Conservation (phyloP, 2,329 filamentous ascomycete species). For the Fusarium nelsonii region DNA sequence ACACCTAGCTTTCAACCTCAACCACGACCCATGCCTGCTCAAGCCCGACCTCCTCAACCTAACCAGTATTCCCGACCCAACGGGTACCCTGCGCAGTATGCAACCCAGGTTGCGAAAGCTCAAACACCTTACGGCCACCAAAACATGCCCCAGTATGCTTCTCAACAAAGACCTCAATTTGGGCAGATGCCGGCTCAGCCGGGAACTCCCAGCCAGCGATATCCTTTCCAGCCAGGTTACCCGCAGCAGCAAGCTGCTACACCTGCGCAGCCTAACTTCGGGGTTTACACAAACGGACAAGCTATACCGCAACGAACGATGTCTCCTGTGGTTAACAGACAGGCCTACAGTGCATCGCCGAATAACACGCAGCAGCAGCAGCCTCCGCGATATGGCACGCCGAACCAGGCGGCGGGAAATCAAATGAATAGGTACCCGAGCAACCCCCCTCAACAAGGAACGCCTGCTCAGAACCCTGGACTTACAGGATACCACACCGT, state of each 20-base stretch:
- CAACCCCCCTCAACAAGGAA: slow-evolving; percentile 48
- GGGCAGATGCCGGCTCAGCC: slow-evolving; percentile 57
- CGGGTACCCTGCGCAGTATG: slow-evolving; percentile 61
- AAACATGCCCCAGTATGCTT: slow-evolving; percentile 62
- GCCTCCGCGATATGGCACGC: slow-evolving; percentile 51
- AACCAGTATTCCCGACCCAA: slow-evolving; percentile 65
- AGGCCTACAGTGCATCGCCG: slow-evolving; percentile 57
- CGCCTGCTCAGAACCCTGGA: slow-evolving; percentile 53
- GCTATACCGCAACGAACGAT: slow-evolving; percentile 58
- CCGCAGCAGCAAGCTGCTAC: slow-evolving; percentile 55
- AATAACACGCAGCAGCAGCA: slow-evolving; percentile 49
- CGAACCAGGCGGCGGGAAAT: slow-evolving; percentile 48
- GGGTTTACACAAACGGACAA: slow-evolving; percentile 59
- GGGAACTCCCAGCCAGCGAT: slow-evolving; percentile 59
- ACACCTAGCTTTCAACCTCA: slow-evolving; percentile 60
- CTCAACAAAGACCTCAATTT: slow-evolving; percentile 61
- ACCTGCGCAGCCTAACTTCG: slow-evolving; percentile 54
- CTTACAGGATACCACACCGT: slow-evolving; percentile 63
- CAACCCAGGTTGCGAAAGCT: slow-evolving; percentile 64
- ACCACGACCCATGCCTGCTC: slow-evolving; percentile 52
- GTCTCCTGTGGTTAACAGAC: slow-evolving; percentile 59
- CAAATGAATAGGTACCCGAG: slow-evolving; percentile 54
- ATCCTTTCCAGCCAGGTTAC: slow-evolving; percentile 55
- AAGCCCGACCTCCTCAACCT: slow-evolving; percentile 56
- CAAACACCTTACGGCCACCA: slow-evolving; percentile 66